These are phyloP conservation scores for Lipomyces japonicus DNA, from an alignment of 805 yeast species.

Conservation along the genomic window DNA sequence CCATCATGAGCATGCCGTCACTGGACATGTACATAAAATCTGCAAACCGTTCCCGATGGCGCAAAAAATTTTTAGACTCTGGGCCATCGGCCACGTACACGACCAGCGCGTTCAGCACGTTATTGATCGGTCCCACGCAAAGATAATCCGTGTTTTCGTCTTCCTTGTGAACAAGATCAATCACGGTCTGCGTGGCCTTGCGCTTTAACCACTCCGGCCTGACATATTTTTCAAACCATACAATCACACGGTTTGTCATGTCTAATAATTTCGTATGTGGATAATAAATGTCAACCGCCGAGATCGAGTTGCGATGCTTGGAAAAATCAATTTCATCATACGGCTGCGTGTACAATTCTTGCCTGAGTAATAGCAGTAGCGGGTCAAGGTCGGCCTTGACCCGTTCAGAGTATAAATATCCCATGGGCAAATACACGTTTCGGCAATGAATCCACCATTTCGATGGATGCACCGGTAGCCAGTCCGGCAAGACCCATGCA, in stretches of 20 bases:
- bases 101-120: conserved; percentile 76
- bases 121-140: conserved; percentile 91
- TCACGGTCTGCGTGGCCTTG: conserved; percentile 50
- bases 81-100: conserved; percentile 66
- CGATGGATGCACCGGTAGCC: conserved; percentile 83
- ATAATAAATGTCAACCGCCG: conserved; percentile 88
- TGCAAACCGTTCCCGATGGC: conserved; percentile 56
- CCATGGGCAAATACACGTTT: conserved; percentile 82
- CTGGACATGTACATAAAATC: conserved; percentile 83
- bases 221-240: conserved; percentile 61
- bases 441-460: conserved; percentile 99
- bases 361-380: conserved; percentile 60
- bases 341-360: conserved; percentile 69
- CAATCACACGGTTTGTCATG: conserved; percentile 55
- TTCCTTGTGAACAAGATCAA: conserved; percentile 69
- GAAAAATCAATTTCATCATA: conserved; percentile 66
- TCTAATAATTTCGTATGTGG: conserved; percentile 78
- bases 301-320: conserved; percentile 72
- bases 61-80: conserved; percentile 56
- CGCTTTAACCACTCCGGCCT: conserved; percentile 72
- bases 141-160: conserved; percentile 70
- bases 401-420: conserved; percentile 62
- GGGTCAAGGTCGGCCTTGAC: conserved; percentile 59
- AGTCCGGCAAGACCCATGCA: conserved; percentile 80
- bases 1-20: conserved; percentile 89